Evolutionary conservation across 2,329 filamentous ascomycete genomes (phyloP).

Genomic region (Neobulgaria alba): DNA sequence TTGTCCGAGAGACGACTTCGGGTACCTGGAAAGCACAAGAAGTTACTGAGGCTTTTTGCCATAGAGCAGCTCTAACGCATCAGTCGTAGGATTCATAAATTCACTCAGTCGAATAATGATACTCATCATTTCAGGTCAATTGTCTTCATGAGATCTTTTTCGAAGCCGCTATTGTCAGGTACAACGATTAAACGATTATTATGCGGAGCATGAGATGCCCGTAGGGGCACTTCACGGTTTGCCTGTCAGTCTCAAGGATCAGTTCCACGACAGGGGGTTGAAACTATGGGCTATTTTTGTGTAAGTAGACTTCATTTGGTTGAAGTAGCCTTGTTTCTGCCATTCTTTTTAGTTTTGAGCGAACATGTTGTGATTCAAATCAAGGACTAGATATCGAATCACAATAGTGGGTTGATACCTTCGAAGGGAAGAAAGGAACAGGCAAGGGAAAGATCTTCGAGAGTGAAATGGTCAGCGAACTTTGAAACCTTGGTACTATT

Average conservation of each 20-base stretch:
- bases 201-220: constrained; percentile 30
- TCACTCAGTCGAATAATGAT: constrained; percentile 34
- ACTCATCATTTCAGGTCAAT: constrained; percentile 40
- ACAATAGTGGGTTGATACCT: constrained; percentile 46
- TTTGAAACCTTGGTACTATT: constrained; percentile 33
- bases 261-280: constrained; percentile 28
- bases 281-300: constrained; percentile 53
- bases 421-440: constrained; percentile 44
- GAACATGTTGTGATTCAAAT: too few relatives aligned
- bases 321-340: too few relatives aligned
- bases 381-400: constrained; percentile 2
- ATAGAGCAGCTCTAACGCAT: constrained; percentile 44
- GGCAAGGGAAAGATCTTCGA: constrained; percentile 43
- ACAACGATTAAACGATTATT: constrained; percentile 42
- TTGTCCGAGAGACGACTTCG: constrained; percentile 43
- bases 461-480: constrained; percentile 36
- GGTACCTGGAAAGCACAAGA: constrained; percentile 49
- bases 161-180: constrained; percentile 42
- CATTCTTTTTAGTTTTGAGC: too few relatives aligned
- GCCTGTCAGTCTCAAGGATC: constrained; percentile 34
- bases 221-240: constrained; percentile 34
- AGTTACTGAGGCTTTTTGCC: constrained; percentile 44
- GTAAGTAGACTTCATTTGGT: too few relatives aligned
- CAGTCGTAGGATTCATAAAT: constrained; percentile 48
- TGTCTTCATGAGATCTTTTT: constrained; percentile 52